phyloP scores from a whole-genome alignment of 805 yeast genomes.

The Candida pseudoglaebosa region DNA sequence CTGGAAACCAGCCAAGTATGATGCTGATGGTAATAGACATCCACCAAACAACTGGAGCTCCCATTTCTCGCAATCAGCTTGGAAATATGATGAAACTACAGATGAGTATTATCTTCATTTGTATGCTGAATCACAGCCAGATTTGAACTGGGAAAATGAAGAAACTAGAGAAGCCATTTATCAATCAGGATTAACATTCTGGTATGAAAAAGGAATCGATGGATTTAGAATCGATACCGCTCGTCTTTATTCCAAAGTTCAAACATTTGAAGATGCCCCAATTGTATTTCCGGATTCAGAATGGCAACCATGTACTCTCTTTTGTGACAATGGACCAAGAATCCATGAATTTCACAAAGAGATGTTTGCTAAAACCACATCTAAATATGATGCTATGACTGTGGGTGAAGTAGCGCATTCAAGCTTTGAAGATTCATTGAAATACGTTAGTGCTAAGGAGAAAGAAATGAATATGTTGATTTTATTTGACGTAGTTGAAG shows the following conservation, averaged over 20 bases:
- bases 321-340: slow-evolving; percentile 46
- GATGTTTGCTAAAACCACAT: slow-evolving; percentile 40
- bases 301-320: slow-evolving; percentile 35
- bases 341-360: slow-evolving; percentile 58
- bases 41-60: slow-evolving; percentile 60
- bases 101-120: slow-evolving; percentile 52
- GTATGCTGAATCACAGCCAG: slow-evolving; percentile 56
- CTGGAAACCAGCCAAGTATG: slow-evolving; percentile 50
- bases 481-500: slow-evolving; percentile 27
- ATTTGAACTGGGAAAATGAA: slow-evolving; percentile 57
- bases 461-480: slow-evolving; percentile 36
- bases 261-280: slow-evolving; percentile 46
- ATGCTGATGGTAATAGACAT: slow-evolving; percentile 42
- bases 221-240: slow-evolving; percentile 60
- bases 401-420: slow-evolving; percentile 56
- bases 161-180: slow-evolving; percentile 37
- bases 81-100: slow-evolving; percentile 52
- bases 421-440: slow-evolving; percentile 36
- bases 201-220: slow-evolving; percentile 55
- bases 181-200: slow-evolving; percentile 45
- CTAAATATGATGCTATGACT: slow-evolving; percentile 50
- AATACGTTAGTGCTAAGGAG: slow-evolving; percentile 39
- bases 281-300: slow-evolving; percentile 36
- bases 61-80: slow-evolving; percentile 51
- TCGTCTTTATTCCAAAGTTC: slow-evolving; percentile 48